Conservation (phyloP, 2,329 filamentous ascomycete species). For the Xylariaceae sp. region DNA sequence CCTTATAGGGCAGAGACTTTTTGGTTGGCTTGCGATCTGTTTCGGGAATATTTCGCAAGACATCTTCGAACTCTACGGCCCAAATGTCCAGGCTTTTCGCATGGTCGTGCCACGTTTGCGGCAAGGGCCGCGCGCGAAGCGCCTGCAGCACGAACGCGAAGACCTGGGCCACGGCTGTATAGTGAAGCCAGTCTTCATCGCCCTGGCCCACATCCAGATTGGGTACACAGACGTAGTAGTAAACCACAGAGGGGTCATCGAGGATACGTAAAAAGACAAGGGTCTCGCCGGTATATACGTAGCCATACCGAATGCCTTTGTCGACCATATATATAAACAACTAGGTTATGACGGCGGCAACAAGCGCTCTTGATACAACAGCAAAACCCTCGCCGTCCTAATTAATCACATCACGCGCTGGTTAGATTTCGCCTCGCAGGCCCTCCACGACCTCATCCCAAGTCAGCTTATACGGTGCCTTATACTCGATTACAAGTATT, state of each 20-base stretch:
- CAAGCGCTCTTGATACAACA: slow-evolving; percentile 24
- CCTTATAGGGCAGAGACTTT: slow-evolving; percentile 8
- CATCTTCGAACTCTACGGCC: slow-evolving; percentile 28
- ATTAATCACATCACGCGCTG: slow-evolving; percentile 15
- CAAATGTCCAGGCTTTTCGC: slow-evolving; percentile 29
- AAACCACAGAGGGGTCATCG: slow-evolving; percentile 31
- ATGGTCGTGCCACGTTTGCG: slow-evolving; percentile 30
- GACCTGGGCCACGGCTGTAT: slow-evolving; percentile 36
- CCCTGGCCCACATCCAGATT: slow-evolving; percentile 32
- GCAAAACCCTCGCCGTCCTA: background rate
- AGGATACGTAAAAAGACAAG: slow-evolving; percentile 36
- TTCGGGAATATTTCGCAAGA: slow-evolving; percentile 12
- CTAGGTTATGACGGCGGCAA: slow-evolving; percentile 35
- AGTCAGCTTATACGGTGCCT: slow-evolving; percentile 3
- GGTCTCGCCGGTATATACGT: slow-evolving; percentile 32
- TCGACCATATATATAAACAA: slow-evolving; percentile 39
- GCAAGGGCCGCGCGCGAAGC: slow-evolving; percentile 26
- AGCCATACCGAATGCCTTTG: slow-evolving; percentile 34
- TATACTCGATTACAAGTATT: slow-evolving; percentile 31
- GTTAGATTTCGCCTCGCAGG: slow-evolving; percentile 32
- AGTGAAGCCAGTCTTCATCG: slow-evolving; percentile 32
- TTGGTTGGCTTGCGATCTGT: slow-evolving; percentile 10
- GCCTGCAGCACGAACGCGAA: slow-evolving; percentile 37
- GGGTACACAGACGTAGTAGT: slow-evolving; percentile 32
- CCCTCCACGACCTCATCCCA: slow-evolving; percentile 30